phyloP scores from a whole-genome alignment of 441 rosid genomes.

The Adansonia grandidieri region DNA sequence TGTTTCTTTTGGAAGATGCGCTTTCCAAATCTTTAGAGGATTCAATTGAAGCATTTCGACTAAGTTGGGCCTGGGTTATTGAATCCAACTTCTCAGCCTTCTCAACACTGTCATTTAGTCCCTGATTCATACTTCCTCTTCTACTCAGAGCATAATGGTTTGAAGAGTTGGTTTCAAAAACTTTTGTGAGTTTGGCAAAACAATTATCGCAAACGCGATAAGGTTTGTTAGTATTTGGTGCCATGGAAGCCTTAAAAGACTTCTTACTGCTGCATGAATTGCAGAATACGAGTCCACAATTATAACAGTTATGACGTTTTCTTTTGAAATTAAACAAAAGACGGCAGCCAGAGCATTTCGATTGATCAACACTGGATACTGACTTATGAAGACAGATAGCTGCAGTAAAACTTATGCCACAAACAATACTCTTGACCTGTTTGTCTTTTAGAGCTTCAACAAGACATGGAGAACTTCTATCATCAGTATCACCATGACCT shows the following conservation, averaged over 20 bases:
- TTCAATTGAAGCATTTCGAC: slow-evolving; percentile 51
- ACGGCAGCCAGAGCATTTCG: slow-evolving; percentile 61
- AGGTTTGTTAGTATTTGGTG: slow-evolving; percentile 56
- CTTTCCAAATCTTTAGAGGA: slow-evolving; percentile 43
- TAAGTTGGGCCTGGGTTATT: slow-evolving; percentile 47
- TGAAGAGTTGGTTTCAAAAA: slow-evolving; percentile 40
- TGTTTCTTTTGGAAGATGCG: slow-evolving; percentile 47
- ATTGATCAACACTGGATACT: slow-evolving; percentile 56
- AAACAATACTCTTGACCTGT: slow-evolving; percentile 60
- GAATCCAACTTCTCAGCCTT: slow-evolving; percentile 45
- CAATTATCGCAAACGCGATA: slow-evolving; percentile 61
- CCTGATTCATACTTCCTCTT: slow-evolving; percentile 49
- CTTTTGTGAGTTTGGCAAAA: slow-evolving; percentile 48
- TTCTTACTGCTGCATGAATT: slow-evolving; percentile 59
- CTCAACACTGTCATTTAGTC: slow-evolving; percentile 34
- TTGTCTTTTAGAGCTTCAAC: slow-evolving; percentile 61
- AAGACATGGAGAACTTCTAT: slow-evolving; percentile 52
- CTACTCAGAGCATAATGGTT: slow-evolving; percentile 47
- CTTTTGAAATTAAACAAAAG: slow-evolving; percentile 59
- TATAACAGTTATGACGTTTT: slow-evolving; percentile 62
- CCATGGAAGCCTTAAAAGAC: slow-evolving; percentile 62
- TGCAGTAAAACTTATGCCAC: slow-evolving; percentile 57
- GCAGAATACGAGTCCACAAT: slow-evolving; percentile 63
- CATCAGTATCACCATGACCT: slow-evolving; percentile 60
- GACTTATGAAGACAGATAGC: slow-evolving; percentile 64